Conservation (phyloP, 768 basidiomycete genomes). For the Psilocybe tampanensis region DNA sequence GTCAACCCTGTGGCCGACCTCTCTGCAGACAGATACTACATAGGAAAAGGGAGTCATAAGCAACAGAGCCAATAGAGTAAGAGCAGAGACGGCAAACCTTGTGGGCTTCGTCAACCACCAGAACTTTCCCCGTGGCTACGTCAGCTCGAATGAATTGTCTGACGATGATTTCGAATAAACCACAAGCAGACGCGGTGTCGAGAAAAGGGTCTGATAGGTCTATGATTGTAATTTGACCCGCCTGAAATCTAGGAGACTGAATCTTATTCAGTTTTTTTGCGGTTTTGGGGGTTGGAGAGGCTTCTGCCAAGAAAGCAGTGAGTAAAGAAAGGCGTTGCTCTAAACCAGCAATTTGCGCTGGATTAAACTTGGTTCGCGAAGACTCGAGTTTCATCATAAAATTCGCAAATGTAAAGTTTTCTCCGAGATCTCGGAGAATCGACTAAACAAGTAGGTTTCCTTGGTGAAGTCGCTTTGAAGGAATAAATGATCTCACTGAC, state of each 20-base stretch:
- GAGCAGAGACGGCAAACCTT: conserved; percentile 44
- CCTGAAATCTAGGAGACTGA: conserved; percentile 41
- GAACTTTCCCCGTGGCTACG: conserved; percentile 64
- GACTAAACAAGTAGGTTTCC: conserved; percentile 33
- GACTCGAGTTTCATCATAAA: conserved; percentile 51
- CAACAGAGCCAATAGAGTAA: neutral
- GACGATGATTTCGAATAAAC: conserved; percentile 69
- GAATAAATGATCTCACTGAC: conserved; percentile 37
- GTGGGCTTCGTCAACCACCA: conserved; percentile 77
- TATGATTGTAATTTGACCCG: conserved; percentile 65
- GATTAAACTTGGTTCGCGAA: conserved; percentile 56
- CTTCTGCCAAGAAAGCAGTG: conserved; percentile 50
- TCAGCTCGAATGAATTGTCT: conserved; percentile 65
- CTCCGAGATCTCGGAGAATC: conserved; percentile 65
- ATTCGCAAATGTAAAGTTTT: conserved; percentile 50
- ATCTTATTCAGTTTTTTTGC: conserved; percentile 1
- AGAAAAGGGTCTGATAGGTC: conserved; percentile 78
- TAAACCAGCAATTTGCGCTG: conserved; percentile 53
- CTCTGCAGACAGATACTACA: conserved; percentile 59
- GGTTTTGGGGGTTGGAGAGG: neutral
- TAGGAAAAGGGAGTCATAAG: neutral
- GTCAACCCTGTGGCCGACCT: conserved; percentile 55
- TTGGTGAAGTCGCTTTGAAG: neutral
- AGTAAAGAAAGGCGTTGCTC: conserved; percentile 67
- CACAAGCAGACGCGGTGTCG: conserved; percentile 66